Conservation (phyloP, 208 protist species). For the Trypanosoma congolense region DNA sequence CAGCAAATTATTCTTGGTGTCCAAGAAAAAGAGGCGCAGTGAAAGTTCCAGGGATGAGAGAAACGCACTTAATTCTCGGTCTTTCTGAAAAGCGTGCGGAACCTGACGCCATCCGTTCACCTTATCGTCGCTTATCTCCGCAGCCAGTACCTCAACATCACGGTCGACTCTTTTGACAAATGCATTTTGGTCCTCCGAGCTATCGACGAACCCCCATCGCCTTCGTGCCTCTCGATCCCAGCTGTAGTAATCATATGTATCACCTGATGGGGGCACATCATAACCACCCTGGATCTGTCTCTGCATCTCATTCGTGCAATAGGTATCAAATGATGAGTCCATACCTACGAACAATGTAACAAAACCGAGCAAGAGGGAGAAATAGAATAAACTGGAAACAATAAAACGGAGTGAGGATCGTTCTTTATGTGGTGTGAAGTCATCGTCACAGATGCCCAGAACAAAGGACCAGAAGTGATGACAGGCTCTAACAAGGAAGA, state of each 20-base stretch:
- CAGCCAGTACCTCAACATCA: constrained; percentile 7
- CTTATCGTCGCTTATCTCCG: not conserved
- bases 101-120: not conserved
- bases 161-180: constrained; percentile 1
- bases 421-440: too few relatives aligned
- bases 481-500: too few relatives aligned
- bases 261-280: constrained; percentile 22
- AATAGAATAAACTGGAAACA: constrained; percentile 12
- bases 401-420: not conserved
- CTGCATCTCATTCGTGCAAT: constrained; percentile 29
- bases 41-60: constrained; percentile 43
- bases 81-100: constrained; percentile 7
- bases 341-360: constrained; percentile 3
- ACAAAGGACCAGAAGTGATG: too few relatives aligned
- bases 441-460: too few relatives aligned
- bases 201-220: constrained; percentile 7
- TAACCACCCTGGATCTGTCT: constrained; percentile 26
- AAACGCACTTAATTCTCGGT: constrained; percentile 21
- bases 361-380: constrained; percentile 26
- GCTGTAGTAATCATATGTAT: constrained; percentile 29
- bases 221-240: constrained; percentile 33
- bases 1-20: constrained; percentile 21
- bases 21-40: constrained; percentile 37
- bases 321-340: constrained; percentile 30
- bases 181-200: not conserved